phyloP scores from a whole-genome alignment of 169 alveolate genomes.

The Plasmodium falciparum region DNA sequence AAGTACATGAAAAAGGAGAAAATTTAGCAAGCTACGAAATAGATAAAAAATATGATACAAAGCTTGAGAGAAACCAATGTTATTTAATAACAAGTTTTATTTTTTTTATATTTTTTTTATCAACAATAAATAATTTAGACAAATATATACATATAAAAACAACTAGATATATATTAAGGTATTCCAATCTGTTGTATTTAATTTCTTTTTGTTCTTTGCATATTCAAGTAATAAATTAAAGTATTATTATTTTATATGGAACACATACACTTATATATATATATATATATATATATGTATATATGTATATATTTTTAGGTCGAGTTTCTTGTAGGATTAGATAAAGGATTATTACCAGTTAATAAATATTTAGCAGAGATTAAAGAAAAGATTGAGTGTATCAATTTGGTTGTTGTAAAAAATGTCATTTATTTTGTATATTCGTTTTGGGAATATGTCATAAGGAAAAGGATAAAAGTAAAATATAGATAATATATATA shows the following conservation, averaged over 20 bases:
- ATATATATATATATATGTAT: neutral
- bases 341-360: conserved; percentile 53
- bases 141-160: conserved; percentile 61
- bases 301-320: conserved; percentile 20
- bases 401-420: conserved; percentile 37
- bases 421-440: conserved; percentile 38
- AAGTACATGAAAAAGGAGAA: neutral
- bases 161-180: conserved; percentile 33
- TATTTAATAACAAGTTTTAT: conserved; percentile 52
- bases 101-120: conserved; percentile 44
- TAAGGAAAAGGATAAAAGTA: conserved; percentile 54
- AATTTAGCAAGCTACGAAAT: too few relatives aligned
- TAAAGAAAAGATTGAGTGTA: conserved; percentile 20
- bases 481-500: neutral
- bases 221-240: conserved; percentile 12
- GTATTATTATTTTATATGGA: neutral
- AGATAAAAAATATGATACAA: conserved; percentile 11
- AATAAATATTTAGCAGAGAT: conserved; percentile 31
- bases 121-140: conserved; percentile 51
- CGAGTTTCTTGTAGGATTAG: conserved; percentile 42
- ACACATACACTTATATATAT: neutral
- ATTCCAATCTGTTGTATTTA: conserved; percentile 49
- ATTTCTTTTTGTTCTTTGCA: conserved; percentile 40
- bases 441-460: conserved; percentile 56
- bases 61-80: conserved; percentile 21